These are phyloP conservation scores for Escallonia rubra DNA, from an alignment of 129 eudicot species.

Conservation along the genomic window DNA sequence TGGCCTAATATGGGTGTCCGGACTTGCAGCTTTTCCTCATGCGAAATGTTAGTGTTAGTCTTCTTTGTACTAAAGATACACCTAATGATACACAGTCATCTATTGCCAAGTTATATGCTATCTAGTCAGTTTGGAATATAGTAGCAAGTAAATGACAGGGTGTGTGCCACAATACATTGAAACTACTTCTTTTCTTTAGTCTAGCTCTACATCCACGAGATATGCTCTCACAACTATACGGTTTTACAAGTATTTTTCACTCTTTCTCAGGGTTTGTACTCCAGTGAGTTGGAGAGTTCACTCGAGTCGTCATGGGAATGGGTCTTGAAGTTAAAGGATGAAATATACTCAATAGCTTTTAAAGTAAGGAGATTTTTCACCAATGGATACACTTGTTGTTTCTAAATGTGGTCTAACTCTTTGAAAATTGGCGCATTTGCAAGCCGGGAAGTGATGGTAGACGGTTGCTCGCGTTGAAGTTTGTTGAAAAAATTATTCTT, in stretches of 20 bases:
- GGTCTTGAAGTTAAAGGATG: slow-evolving; percentile 72
- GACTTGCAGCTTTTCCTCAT: too few relatives aligned
- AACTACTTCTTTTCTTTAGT: background rate
- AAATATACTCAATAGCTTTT: slow-evolving; percentile 74
- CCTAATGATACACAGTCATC: too few relatives aligned
- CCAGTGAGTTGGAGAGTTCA: slow-evolving; percentile 58
- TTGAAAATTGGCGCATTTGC: slow-evolving; percentile 9
- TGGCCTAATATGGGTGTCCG: too few relatives aligned
- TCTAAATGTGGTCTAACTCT: slow-evolving; percentile 18
- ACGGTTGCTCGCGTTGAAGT: slow-evolving; percentile 83
- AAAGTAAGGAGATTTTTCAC: slow-evolving; percentile 44
- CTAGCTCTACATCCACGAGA: slow-evolving; percentile 3
- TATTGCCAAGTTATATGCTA: background rate
- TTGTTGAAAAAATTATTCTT: slow-evolving; percentile 68
- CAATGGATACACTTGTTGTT: slow-evolving; percentile 3
- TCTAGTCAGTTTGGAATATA: background rate
- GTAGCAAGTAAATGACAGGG: background rate
- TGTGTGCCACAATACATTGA: background rate
- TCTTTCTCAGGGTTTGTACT: slow-evolving; percentile 61
- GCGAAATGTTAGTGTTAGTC: too few relatives aligned
- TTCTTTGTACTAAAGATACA: too few relatives aligned
- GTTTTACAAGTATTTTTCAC: slow-evolving; percentile 9
- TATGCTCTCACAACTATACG: background rate
- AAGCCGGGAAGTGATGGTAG: slow-evolving; percentile 83
- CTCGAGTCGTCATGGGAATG: slow-evolving; percentile 76